A percentile compares a stretch with the other conserved stretches of the same genome.
Conservation (phyloP, 1,284 basidiomycete species). For the Apiotrichum veenhuisii region DNA sequence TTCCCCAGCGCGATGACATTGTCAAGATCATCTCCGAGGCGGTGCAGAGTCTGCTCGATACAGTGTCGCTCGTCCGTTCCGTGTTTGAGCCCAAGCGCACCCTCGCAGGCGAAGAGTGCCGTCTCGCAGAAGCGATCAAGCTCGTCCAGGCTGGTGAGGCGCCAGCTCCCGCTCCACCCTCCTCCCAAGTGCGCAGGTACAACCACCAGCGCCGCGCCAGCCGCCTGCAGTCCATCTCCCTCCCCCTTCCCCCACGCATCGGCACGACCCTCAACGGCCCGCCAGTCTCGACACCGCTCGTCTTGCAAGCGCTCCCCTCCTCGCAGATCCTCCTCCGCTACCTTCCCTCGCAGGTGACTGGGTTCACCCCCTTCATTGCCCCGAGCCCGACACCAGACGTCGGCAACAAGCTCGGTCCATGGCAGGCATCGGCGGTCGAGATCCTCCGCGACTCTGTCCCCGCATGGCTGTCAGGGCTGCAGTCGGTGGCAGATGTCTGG, state of each 20-base stretch:
- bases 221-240: slow-evolving; percentile 43
- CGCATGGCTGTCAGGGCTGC: slow-evolving; percentile 33
- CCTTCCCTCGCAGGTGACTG: slow-evolving; percentile 40
- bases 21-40: slow-evolving; percentile 32
- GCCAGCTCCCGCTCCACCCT: slow-evolving; percentile 5
- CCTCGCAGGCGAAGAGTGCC: slow-evolving; percentile 21
- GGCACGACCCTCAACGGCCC: slow-evolving; percentile 26
- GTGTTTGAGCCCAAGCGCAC: slow-evolving; percentile 30
- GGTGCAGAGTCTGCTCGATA: slow-evolving; percentile 36
- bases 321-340: slow-evolving; percentile 48
- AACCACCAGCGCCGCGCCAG: slow-evolving; percentile 37
- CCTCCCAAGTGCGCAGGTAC: slow-evolving; percentile 12
- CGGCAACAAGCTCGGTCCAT: slow-evolving; percentile 28
- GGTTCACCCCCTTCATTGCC: slow-evolving; percentile 50
- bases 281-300: slow-evolving; percentile 31
- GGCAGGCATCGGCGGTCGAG: slow-evolving; percentile 32
- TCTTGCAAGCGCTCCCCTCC: slow-evolving; percentile 46
- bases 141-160: slow-evolving; percentile 42
- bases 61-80: slow-evolving; percentile 26
- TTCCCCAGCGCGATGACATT: slow-evolving; percentile 27
- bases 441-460: slow-evolving; percentile 32
- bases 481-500: slow-evolving; percentile 44
- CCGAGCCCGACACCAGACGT: slow-evolving; percentile 61
- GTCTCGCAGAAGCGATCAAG: slow-evolving; percentile 39
- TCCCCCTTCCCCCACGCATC: slow-evolving; percentile 28